These are phyloP conservation scores for Melaleuca quinquenervia DNA, from an alignment of 345 rosid species.

Conservation along the genomic window DNA sequence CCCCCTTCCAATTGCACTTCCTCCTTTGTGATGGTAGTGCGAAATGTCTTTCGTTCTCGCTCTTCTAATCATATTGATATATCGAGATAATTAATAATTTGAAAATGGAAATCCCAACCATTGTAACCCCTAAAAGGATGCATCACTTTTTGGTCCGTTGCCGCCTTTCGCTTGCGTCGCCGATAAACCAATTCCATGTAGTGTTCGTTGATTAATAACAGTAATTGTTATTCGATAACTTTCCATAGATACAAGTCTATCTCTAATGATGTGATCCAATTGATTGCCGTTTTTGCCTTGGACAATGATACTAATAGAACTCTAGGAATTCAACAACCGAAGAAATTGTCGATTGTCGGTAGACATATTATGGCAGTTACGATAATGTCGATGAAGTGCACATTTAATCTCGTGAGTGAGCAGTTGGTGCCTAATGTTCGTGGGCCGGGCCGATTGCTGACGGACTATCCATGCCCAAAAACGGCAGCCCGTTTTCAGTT, in stretches of 20 bases:
- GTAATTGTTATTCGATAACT: background rate
- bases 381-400: background rate
- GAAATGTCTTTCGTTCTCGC: background rate
- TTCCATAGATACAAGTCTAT: background rate
- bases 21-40: background rate
- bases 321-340: background rate
- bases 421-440: background rate
- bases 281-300: background rate
- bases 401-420: background rate
- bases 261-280: background rate
- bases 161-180: no score
- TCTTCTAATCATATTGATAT: background rate
- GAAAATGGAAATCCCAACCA: background rate
- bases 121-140: no score
- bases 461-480: background rate
- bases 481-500: background rate
- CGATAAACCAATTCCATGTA: background rate
- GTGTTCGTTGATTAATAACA: background rate
- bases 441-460: background rate
- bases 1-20: background rate
- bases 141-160: background rate
- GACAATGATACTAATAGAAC: background rate
- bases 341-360: background rate
- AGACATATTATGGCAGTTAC: background rate
- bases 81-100: background rate